These are phyloP conservation scores for Bombardia bombarda DNA, from an alignment of 495 filamentous ascomycete genomes.

Conservation along the genomic window DNA sequence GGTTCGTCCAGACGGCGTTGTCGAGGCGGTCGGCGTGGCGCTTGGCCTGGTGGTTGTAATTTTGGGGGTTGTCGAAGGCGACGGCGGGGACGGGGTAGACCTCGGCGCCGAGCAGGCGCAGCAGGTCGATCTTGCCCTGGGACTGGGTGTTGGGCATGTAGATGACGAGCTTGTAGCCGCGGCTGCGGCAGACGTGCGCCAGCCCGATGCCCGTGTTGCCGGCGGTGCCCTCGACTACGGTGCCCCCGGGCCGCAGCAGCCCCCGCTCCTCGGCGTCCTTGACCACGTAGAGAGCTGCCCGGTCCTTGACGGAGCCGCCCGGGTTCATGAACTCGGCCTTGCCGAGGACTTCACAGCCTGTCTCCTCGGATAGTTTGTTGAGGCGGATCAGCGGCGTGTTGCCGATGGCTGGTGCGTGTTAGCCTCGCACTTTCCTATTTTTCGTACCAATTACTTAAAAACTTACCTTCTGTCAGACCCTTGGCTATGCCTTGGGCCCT, in stretches of 20 bases:
- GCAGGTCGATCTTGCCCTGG: slow-evolving; percentile 92
- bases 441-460: too few species aligned
- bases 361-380: slow-evolving; percentile 80
- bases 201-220: slow-evolving; percentile 98
- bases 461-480: slow-evolving; percentile 78
- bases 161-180: slow-evolving; percentile 91
- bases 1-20: slow-evolving; percentile 97
- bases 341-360: slow-evolving; percentile 88
- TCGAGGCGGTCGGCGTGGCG: slow-evolving; percentile 76
- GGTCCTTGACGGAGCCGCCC: slow-evolving; percentile 92
- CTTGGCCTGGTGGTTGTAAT: slow-evolving; percentile 94
- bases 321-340: slow-evolving; percentile 99
- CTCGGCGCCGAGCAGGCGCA: slow-evolving; percentile 88
- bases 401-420: slow-evolving; percentile 63
- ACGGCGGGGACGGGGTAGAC: slow-evolving; percentile 97
- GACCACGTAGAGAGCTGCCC: slow-evolving; percentile 89
- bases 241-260: slow-evolving; percentile 74
- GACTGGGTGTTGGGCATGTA: slow-evolving; percentile 99
- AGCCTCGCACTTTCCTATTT: not conserved
- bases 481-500: slow-evolving; percentile 76
- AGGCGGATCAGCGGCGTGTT: slow-evolving; percentile 93
- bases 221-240: slow-evolving; percentile 92
- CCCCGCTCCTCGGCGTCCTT: slow-evolving; percentile 88
- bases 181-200: slow-evolving; percentile 89
- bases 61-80: slow-evolving; percentile 89